A percentile compares a stretch with the other conserved stretches of the same genome.
phyloP scores from a whole-genome alignment of 1,284 basidiomycete species.

The Rhodotorula sp. region DNA sequence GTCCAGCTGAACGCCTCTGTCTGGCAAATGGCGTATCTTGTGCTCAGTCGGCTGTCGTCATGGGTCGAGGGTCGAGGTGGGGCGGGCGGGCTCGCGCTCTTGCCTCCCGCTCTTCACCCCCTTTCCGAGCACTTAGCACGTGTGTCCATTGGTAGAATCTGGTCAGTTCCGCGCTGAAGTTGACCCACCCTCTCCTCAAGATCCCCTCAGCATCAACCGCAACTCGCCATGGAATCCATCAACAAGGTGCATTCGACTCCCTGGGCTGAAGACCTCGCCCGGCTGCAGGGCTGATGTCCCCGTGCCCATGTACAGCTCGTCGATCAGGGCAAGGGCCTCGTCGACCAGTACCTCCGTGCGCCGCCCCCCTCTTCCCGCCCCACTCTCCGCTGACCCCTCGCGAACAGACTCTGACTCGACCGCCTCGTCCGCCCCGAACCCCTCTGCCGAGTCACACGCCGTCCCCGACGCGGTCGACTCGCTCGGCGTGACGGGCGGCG shows the following conservation, averaged over 20 bases:
- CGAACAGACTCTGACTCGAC: neutral
- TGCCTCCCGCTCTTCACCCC: neutral
- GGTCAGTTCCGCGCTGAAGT: too few relatives aligned
- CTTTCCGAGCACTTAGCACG: too few relatives aligned
- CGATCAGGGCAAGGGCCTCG: conserved; percentile 20
- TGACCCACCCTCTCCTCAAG: neutral
- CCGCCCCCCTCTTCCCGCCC: neutral
- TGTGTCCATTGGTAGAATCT: too few relatives aligned
- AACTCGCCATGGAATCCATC: conserved; percentile 4
- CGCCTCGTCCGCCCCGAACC: neutral
- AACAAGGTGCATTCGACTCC: neutral
- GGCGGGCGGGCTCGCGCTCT: neutral
- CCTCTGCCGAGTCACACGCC: neutral
- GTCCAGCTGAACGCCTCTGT: too few relatives aligned
- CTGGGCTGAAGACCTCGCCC: rapidly evolving
- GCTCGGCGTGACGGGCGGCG: conserved; percentile 9
- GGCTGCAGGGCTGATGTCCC: neutral
- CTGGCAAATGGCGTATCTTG: too few relatives aligned
- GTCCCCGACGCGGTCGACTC: conserved; percentile 4
- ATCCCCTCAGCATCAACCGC: too few relatives aligned
- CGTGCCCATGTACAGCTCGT: conserved; percentile 5
- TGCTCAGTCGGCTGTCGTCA: neutral
- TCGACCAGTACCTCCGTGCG: conserved; percentile 9
- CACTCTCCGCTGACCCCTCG: neutral
- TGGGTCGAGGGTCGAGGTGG: neutral